Evolutionary conservation across 805 yeast genomes (phyloP).

Genomic region (Torulaspora indica): DNA sequence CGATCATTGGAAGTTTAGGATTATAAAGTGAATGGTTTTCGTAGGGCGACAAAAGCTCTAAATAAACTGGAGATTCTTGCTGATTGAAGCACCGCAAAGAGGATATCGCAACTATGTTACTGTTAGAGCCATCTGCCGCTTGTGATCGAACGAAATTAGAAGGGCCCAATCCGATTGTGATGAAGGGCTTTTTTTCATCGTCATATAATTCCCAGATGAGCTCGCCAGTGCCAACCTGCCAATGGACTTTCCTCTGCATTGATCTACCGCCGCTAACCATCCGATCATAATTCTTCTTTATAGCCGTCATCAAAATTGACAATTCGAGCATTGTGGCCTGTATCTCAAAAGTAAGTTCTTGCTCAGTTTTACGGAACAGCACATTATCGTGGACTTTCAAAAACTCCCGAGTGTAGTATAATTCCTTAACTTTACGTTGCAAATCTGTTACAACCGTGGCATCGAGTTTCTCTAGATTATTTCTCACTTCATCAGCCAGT

Average conservation of each 20-base stretch:
- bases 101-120: conserved; percentile 43
- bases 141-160: conserved; percentile 48
- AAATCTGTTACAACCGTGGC: conserved; percentile 48
- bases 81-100: conserved; percentile 51
- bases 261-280: conserved; percentile 22
- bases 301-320: conserved; percentile 42
- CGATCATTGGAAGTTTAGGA: conserved; percentile 37
- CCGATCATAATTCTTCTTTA: conserved; percentile 36
- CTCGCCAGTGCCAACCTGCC: conserved; percentile 50
- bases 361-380: conserved; percentile 36
- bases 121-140: conserved; percentile 48
- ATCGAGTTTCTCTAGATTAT: conserved; percentile 32
- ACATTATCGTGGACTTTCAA: conserved; percentile 37
- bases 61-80: conserved; percentile 45
- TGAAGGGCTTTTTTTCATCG: conserved; percentile 43
- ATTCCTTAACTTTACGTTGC: conserved; percentile 43
- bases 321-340: conserved; percentile 38
- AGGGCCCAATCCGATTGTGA: conserved; percentile 49
- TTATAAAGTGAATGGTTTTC: conserved; percentile 21
- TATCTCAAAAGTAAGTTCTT: conserved; percentile 37
- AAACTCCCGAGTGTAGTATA: conserved; percentile 39
- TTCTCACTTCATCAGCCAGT: conserved; percentile 50
- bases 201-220: conserved; percentile 56
- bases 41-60: conserved; percentile 49
- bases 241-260: conserved; percentile 37